Evolutionary conservation across 225 moss, liverwort and hornwort species (phyloP), one percentile per base, ranked within the genome.

Genomic region (Marchantia paleacea): DNA sequence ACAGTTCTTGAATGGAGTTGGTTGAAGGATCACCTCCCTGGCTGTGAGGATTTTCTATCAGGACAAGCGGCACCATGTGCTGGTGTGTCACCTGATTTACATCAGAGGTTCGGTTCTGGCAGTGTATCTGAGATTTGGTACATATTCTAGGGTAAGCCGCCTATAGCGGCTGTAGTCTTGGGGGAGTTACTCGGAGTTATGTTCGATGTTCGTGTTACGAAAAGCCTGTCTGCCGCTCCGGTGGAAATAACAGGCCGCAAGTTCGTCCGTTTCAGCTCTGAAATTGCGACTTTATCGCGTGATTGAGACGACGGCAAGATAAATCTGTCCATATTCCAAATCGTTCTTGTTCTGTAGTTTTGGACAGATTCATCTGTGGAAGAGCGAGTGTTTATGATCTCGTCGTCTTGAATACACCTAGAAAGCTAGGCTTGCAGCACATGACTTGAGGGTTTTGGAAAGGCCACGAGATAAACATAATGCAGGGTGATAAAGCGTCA

Each of bases 381-480:
- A 76, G 80, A 72, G 64, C 80, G 66, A 83, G 81, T 81, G 55
- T 52, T 61, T 50, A 63, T 52, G 80, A 57, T 31, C 49, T 66
- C 58, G 18, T 47, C 48, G 10, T 71, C 16, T 76, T 77, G 55
- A 69, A 62, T 78, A 67, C 9, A 55, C 55, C 2, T 47, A 68
- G 73, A 61, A 28, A 79, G 70, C 76, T 78, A 78, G 78, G 67
- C 78, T 66, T 78, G 78, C 66, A 52, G 65, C 78, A 68, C 25
- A 84, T 83, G 87, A 82, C 25, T 82, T 85, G 82, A 87, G 82
- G 80, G 76, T 78, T 80, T 80, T 73, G 82, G 84, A 75, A 78
- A 85, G 78, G 61, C 85, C 84, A 24, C 85, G 82, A 39, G 82
- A 85, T 52, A 65, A 51, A 12, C 78, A 82, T 80, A 82, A 87